A percentile compares a stretch with the other conserved stretches of the same genome.
phyloP scores from a whole-genome alignment of 345 rosid species.

The Syzygium grande region DNA sequence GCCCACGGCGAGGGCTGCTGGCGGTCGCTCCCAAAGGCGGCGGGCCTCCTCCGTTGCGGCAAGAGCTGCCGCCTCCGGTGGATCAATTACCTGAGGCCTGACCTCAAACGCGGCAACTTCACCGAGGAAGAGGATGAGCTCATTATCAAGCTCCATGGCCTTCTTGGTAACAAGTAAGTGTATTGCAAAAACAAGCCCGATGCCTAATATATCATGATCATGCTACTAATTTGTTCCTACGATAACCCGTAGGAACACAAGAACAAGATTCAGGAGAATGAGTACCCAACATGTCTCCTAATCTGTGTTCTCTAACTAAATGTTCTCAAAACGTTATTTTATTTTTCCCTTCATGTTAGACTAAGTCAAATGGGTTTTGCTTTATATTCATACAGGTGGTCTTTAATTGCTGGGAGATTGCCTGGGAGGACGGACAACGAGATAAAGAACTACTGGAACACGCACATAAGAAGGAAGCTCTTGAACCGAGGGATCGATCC shows the following conservation, averaged over 20 bases:
- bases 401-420: conserved; percentile 69
- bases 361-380: not conserved
- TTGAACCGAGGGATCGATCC: conserved; percentile 75
- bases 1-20: conserved; percentile 83
- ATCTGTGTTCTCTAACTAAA: not conserved
- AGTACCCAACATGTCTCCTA: not conserved
- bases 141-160: conserved; percentile 71
- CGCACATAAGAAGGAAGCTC: conserved; percentile 81
- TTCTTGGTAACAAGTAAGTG: conserved; percentile 70
- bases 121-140: conserved; percentile 75
- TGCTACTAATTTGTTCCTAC: not conserved
- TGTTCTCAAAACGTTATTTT: not conserved
- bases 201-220: not conserved
- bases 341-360: not conserved
- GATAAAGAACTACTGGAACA: conserved; percentile 85
- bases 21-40: conserved; percentile 82
- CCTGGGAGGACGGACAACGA: conserved; percentile 86
- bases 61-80: conserved; percentile 79
- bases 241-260: not conserved
- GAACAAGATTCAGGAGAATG: not conserved
- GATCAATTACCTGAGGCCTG: conserved; percentile 77
- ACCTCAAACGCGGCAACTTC: conserved; percentile 76
- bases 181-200: too few species aligned
- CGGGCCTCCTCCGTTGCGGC: conserved; percentile 75
- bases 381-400: conserved; percentile 39